Evolutionary conservation across 2,329 filamentous ascomycete species (phyloP).

Genomic region (Zasmidium angulare): DNA sequence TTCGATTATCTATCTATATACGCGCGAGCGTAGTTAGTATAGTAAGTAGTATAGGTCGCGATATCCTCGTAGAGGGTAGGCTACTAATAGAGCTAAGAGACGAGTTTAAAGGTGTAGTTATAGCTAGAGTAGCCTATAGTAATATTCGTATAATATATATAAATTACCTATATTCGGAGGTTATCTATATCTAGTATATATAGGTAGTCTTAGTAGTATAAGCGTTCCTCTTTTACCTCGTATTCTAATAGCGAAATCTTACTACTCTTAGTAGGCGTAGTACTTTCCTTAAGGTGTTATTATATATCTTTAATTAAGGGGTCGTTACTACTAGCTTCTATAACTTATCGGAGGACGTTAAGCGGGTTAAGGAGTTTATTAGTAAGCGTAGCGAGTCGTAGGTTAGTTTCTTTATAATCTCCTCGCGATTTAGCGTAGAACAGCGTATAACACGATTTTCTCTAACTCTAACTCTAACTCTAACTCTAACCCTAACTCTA

Average conservation of each 20-base stretch:
- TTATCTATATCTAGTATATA: background rate
- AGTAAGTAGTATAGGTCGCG: background rate
- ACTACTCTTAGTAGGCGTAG: background rate
- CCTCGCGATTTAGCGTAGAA: too few species aligned
- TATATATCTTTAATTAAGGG: background rate
- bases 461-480: too few species aligned
- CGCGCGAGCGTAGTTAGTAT: background rate
- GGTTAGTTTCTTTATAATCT: too few species aligned
- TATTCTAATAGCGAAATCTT: background rate
- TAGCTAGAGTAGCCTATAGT: background rate
- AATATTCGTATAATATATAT: background rate
- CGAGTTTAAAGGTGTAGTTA: background rate
- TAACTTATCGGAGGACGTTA: background rate
- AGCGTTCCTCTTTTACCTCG: background rate
- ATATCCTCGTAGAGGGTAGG: background rate
- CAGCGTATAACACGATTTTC: too few species aligned
- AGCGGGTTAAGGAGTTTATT: background rate
- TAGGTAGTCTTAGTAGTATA: background rate
- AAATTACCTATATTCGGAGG: background rate
- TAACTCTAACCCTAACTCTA: too few species aligned
- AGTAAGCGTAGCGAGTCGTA: too few species aligned
- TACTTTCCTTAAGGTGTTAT: background rate
- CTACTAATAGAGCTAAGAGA: background rate
- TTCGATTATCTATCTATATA: background rate
- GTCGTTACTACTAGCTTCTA: background rate